These are phyloP conservation scores for Petunia secreta DNA, from an alignment of 257 asterid species.

Conservation along the genomic window DNA sequence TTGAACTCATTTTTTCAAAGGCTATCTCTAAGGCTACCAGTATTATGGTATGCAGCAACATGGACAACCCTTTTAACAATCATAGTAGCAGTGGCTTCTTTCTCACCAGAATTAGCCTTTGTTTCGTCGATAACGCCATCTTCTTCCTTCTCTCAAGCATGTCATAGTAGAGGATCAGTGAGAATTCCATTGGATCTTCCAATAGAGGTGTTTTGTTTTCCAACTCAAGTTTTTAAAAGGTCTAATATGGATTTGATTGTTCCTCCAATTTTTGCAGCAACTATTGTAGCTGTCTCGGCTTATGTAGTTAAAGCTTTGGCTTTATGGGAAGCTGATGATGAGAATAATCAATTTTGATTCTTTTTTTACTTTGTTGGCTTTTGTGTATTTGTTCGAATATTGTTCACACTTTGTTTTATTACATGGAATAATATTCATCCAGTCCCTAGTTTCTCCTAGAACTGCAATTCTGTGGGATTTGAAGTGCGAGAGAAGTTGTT, in stretches of 20 bases:
- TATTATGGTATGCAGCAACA: conserved; percentile 61
- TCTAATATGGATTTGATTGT: conserved; percentile 63
- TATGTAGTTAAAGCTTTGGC: conserved; percentile 70
- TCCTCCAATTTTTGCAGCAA: conserved; percentile 83
- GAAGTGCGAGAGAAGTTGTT: no score
- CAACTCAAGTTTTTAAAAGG: conserved; percentile 52
- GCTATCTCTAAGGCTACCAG: conserved; percentile 54
- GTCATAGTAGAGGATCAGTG: conserved; percentile 43
- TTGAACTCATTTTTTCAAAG: conserved; percentile 40
- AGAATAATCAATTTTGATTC: not conserved
- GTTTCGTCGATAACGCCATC: conserved; percentile 59
- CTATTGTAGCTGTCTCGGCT: conserved; percentile 69
- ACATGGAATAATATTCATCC: not conserved
- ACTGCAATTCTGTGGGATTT: no score
- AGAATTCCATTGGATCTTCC: conserved; percentile 82
- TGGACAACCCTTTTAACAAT: conserved; percentile 77
- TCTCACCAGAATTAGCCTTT: conserved; percentile 82
- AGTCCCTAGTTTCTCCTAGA: not conserved
- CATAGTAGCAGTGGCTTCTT: conserved; percentile 74
- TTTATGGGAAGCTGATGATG: conserved; percentile 71
- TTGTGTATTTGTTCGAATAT: not conserved
- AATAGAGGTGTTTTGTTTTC: conserved; percentile 62
- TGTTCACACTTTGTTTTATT: not conserved
- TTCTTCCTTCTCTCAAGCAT: conserved; percentile 51
- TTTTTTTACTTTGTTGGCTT: not conserved